Percentiles rank a stretch among this genome's conserved stretches.
Conservation (phyloP, 768 basidiomycete genomes). For the Termitomyces titanicus region DNA sequence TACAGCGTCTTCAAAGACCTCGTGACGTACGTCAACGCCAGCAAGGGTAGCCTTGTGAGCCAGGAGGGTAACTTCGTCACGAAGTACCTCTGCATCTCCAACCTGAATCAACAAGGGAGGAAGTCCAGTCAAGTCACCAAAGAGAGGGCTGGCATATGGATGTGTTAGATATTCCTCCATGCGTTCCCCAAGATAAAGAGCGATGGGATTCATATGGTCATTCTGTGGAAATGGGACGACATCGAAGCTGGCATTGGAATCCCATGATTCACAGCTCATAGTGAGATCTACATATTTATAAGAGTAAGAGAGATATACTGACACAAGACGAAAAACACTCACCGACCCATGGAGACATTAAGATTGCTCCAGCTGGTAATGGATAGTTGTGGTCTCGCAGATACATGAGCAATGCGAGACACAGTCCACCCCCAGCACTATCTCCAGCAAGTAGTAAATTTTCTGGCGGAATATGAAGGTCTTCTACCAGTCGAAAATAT, state of each 20-base stretch:
- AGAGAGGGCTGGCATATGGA: constrained; percentile 93
- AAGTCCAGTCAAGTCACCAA: constrained; percentile 82
- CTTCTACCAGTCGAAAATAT: constrained; percentile 84
- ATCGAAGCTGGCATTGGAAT: constrained; percentile 85
- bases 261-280: constrained; percentile 98
- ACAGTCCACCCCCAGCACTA: constrained; percentile 89
- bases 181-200: constrained; percentile 86
- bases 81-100: constrained; percentile 92
- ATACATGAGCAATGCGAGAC: constrained; percentile 87
- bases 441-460: constrained; percentile 90
- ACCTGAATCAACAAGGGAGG: constrained; percentile 91
- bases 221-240: constrained; percentile 74
- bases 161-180: constrained; percentile 86
- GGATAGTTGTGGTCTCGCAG: constrained; percentile 88
- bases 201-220: constrained; percentile 90
- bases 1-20: constrained; percentile 89
- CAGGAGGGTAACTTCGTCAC: constrained; percentile 88
- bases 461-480: constrained; percentile 86
- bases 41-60: constrained; percentile 90
- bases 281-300: constrained; percentile 64
- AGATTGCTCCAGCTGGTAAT: constrained; percentile 78
- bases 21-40: constrained; percentile 84
- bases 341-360: constrained; percentile 97
- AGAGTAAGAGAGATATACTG: background rate
- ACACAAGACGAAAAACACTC: constrained; percentile 29